phyloP scores from a whole-genome alignment of 1,139 yeast genomes.

The Hemisphaericaspora xylanilytica region DNA sequence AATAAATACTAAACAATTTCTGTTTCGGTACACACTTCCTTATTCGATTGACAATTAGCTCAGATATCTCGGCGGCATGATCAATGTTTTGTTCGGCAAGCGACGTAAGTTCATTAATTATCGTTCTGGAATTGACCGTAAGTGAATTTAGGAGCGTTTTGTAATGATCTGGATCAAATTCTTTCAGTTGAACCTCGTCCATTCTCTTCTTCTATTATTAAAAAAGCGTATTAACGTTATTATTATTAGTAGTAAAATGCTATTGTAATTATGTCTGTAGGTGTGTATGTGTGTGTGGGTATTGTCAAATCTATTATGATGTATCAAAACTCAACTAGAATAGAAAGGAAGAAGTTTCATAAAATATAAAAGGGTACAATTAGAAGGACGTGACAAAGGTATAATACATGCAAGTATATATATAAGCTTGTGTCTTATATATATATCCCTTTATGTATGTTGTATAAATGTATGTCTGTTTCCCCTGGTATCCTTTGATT shows the following conservation, averaged over 20 bases:
- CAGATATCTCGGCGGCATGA: conserved; percentile 32
- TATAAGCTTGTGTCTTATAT: neutral
- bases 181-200: conserved; percentile 2
- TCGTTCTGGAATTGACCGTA: conserved; percentile 38
- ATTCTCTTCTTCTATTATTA: neutral
- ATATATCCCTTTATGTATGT: neutral
- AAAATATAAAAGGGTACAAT: conserved; percentile 1
- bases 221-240: neutral
- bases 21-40: conserved; percentile 37
- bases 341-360: neutral
- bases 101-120: conserved; percentile 39
- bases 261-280: neutral
- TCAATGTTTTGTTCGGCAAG: conserved; percentile 35
- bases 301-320: too few relatives aligned
- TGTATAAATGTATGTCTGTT: neutral
- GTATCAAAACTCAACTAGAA: neutral
- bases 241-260: neutral
- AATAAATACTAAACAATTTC: conserved; percentile 38
- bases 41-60: conserved; percentile 34
- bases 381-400: neutral
- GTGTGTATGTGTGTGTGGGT: neutral
- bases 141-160: conserved; percentile 31
- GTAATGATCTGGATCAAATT: conserved; percentile 30
- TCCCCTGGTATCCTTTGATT: too few relatives aligned
- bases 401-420: neutral